Evolutionary conservation across 2,329 filamentous ascomycete species (phyloP), one percentile per base, ranked within the genome.

Genomic region (Cucurbitaria berberidis): DNA sequence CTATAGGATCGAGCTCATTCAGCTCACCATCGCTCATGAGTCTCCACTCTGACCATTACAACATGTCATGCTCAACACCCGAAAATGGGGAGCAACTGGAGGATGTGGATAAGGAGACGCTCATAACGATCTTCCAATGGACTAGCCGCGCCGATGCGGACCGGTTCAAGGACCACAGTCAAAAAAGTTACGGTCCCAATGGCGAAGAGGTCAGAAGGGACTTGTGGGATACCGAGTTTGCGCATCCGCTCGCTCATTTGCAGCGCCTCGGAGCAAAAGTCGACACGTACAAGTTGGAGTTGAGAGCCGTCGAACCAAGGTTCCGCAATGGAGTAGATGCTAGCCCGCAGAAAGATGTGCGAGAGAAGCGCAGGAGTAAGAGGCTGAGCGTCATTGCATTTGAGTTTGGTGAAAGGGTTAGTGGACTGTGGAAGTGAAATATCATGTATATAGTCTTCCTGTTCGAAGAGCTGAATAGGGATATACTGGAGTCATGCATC

Each of bases 81-180:
- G 19, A 39, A 10, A 21, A 22, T 5, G 15, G 21, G 10, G 9
- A 42, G 5, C 22, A 42, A 11, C 10, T 29, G 15, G 26, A 42
- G 24, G 24, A 18, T 4, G 3, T 18, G 22, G 59, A 64, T 10
- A 63, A 67, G 11, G 68, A 70, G 51, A 64, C 63, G 9, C 57
- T 72, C 15, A 46, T 72, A 43, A 70, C 67, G 64, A 56, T 70
- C 1, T 70, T 72, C 55, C 63, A 67, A 42, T 72, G 69, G 69
- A 60, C 48, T 15, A 64, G 55, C 42, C 64, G 58, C 35, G 56
- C 43, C n/a, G 59, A 61, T 41, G 69, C 57, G 8, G 68, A 68
- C 6, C 53, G 68, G 11, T 72, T 70, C 59, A 69, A 69, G 46
- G 59, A 70, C 43, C 64, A 63, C 6, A 45, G 66, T 19, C 64